Evolutionary conservation across 2,329 filamentous ascomycete species (phyloP).

Genomic region (Ascochyta lentis): DNA sequence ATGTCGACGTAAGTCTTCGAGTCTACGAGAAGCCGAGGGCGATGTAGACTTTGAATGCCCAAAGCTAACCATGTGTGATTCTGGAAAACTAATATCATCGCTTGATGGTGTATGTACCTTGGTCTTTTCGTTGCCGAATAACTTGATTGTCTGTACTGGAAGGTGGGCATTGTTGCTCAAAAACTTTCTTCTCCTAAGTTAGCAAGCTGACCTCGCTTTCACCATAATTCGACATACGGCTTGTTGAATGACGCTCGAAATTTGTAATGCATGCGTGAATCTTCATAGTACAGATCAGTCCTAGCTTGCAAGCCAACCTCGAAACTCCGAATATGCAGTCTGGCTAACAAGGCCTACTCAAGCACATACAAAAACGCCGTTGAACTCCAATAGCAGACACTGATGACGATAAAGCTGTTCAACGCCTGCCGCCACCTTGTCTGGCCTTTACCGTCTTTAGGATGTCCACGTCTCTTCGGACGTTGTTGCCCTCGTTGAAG

Average conservation of each 20-base stretch:
- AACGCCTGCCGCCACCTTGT: slow-evolving; percentile 35
- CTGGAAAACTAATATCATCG: too few relatives aligned
- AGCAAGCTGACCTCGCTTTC: not conserved
- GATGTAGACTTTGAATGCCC: too few relatives aligned
- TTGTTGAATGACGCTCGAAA: not conserved
- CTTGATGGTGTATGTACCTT: too few relatives aligned
- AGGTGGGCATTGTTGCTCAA: too few relatives aligned
- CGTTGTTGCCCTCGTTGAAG: slow-evolving; percentile 40
- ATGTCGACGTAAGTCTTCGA: too few relatives aligned
- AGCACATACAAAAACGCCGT: slow-evolving; percentile 5
- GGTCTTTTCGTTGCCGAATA: too few relatives aligned
- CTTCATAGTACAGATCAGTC: not conserved
- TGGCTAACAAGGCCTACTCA: slow-evolving; percentile 12
- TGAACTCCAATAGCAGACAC: slow-evolving; percentile 5
- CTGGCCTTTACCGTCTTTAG: slow-evolving; percentile 40
- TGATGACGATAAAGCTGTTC: not conserved
- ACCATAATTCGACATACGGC: not conserved
- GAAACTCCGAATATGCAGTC: slow-evolving; percentile 13
- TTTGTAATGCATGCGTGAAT: not conserved
- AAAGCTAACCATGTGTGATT: too few relatives aligned
- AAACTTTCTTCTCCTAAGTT: too few relatives aligned
- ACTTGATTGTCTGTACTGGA: too few relatives aligned
- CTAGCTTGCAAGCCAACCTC: not conserved
- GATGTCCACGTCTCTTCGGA: slow-evolving; percentile 39
- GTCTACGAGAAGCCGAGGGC: too few relatives aligned